Base-by-base conservation (phyloP, 352 stramenopile species). In the Phytophthora capsici region DNA sequence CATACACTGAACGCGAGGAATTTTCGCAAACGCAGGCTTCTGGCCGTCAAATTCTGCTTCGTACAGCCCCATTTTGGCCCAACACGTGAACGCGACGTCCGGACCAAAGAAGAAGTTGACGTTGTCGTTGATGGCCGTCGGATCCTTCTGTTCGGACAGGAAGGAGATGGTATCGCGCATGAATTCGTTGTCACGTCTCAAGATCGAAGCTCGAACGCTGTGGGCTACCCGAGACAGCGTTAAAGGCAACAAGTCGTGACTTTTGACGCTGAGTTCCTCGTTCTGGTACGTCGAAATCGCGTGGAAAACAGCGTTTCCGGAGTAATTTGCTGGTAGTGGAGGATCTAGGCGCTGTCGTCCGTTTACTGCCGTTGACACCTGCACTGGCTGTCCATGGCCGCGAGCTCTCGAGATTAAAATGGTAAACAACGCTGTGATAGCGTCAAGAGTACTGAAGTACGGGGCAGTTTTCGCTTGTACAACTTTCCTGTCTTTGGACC, bases 161-260 rank as follows among this genome's bases (percentile, higher is more conserved):
- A 87, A 89, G 53, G 82, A 75, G 32, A 87, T 74, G n/a, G 75
- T 71, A 20, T 89, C 80, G 10, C 75, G 73, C 45, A 89, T 52
- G 48, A 79, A 86, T 0, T 26, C 43, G 30, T 77, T 68, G 46
- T 85, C 68, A n/a, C 61, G 71, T 14, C 56, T 51, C n/a, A 81
- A 20, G 46, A 89, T 82, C 3, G 77, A 87, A 19, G 56, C 53
- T 19, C 77, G 80, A 37, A 89, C 65, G 2, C 61, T 59, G 9
- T 43, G 59, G 0, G 80, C 80, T 7, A 85, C 52, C 1, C 14
- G 34, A 8, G 45, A 65, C 14, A 86, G 7, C 5, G 54, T 48
- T 1, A 34, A 34, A 34, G 28, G 52, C 26, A 0, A 41, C 14
- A 2, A 61, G 60, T 6, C 14, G 16, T 7, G 30, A 9, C 6